phyloP scores from a whole-genome alignment of 208 protist genomes.

The Leishmania tropica region DNA sequence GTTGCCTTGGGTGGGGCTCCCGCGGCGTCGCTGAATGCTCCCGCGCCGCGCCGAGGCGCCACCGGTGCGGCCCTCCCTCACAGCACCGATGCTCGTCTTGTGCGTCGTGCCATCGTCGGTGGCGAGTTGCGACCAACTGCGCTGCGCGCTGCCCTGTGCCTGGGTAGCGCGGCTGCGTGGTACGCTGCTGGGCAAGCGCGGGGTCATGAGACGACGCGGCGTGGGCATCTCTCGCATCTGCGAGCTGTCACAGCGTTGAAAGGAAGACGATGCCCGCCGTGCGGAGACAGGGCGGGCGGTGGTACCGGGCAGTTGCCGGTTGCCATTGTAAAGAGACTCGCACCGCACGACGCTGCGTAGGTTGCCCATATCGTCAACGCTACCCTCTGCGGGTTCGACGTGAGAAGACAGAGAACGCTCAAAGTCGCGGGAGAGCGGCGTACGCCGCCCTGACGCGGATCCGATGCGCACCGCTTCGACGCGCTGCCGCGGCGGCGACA shows the following conservation, averaged over 20 bases:
- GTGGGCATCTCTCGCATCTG: slow-evolving; percentile 34
- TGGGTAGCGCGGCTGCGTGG: slow-evolving; percentile 28
- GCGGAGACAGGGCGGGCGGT: slow-evolving; percentile 1
- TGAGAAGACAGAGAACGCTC: slow-evolving; percentile 3
- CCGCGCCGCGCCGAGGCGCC: slow-evolving; percentile 10
- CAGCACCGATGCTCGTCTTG: not conserved
- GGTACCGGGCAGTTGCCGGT: not conserved
- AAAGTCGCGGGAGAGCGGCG: slow-evolving; percentile 22
- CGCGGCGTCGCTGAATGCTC: slow-evolving; percentile 35
- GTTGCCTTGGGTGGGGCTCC: slow-evolving; percentile 33
- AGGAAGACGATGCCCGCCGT: slow-evolving; percentile 29
- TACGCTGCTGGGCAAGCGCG: slow-evolving; percentile 31
- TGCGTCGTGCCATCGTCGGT: not conserved
- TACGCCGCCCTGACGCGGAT: slow-evolving; percentile 17
- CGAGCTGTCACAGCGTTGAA: slow-evolving; percentile 43
- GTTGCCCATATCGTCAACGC: slow-evolving; percentile 16
- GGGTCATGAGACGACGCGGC: slow-evolving; percentile 24
- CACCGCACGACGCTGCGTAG: slow-evolving; percentile 22
- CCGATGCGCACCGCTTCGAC: slow-evolving; percentile 47
- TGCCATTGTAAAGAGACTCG: slow-evolving; percentile 30
- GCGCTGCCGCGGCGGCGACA: slow-evolving; percentile 42
- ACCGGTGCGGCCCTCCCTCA: not conserved
- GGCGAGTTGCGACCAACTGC: slow-evolving; percentile 5
- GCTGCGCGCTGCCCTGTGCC: slow-evolving; percentile 19
- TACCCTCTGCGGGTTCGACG: slow-evolving; percentile 18